Base-by-base conservation (phyloP, 1,284 basidiomycete genomes). In the Dichomitus squalens region DNA sequence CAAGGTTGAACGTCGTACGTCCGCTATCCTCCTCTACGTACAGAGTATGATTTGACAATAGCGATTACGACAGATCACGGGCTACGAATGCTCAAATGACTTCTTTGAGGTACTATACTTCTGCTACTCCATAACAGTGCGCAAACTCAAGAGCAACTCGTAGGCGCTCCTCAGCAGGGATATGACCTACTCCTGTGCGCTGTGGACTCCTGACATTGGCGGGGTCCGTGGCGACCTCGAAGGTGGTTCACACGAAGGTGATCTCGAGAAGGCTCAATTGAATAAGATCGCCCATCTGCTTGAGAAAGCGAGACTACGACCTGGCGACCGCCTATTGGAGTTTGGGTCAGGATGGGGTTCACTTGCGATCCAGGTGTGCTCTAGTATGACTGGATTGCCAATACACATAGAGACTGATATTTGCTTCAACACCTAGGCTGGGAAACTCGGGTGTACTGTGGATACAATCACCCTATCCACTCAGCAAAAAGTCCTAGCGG, bases 101-200 rank as follows among this genome's bases (percentile, higher is more conserved):
- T n/a, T n/a, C n/a, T n/a, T n/a, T n/a, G n/a, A n/a, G n/a, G n/a
- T 94, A 95, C 66, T 92, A 94, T 72, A 88, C 93, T 64, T 89
- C 87, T 33, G 92, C 92, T 66, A 80, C 83, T 57, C 74, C 89
- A 18, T 89, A 87, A 76, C 85, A 88, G 85, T 82, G 49, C n/a
- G 18, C 43, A 49, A 1, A 14, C 16, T 23, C n/a, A 4, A 1
- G 6, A n/a, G 20, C 21, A 14, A 29, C 2, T 35, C 18, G 8
- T 23, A 12, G 16, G 16, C 6, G 7, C 11, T 95, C 76, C 76
- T 95, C 21, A 88, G 86, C 63, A 76, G 80, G 50, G 92, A 95
- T 72, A 95, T 95, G 93, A 94, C 92, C 80, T 95, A 95, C 72
- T 93, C 90, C 1, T 93, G 88, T 67, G 91, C 84, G 1, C 80